A percentile compares a stretch with the other conserved stretches of the same genome.
phyloP scores from a whole-genome alignment of 176 grass and related monocot genomes.

The Eragrostis curvula region DNA sequence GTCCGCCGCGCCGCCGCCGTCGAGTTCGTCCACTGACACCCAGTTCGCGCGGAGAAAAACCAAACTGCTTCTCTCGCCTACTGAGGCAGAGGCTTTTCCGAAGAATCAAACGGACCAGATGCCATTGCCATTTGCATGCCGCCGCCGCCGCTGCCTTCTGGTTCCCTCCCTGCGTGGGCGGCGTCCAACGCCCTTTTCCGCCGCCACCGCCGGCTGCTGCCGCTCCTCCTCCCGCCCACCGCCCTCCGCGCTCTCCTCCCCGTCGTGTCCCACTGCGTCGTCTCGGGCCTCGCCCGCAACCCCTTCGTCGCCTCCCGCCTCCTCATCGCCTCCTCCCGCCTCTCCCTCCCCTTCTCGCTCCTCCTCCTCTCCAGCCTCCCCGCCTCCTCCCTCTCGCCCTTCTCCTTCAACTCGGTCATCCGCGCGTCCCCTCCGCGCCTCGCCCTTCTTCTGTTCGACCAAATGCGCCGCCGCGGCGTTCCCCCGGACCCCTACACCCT shows the following conservation, averaged over 20 bases:
- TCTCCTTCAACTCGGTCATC: slow-evolving; percentile 78
- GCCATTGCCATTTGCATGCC: slow-evolving; percentile 23
- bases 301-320: slow-evolving; percentile 60
- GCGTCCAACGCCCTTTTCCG: slow-evolving; percentile 53
- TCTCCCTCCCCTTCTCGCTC: slow-evolving; percentile 44
- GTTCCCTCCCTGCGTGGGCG: slow-evolving; percentile 46
- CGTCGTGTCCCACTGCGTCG: slow-evolving; percentile 55
- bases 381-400: slow-evolving; percentile 36
- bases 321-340: slow-evolving; percentile 29
- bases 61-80: too few relatives aligned
- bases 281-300: slow-evolving; percentile 62
- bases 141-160: not conserved
- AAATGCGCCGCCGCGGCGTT: slow-evolving; percentile 57
- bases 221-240: slow-evolving; percentile 15
- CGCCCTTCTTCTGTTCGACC: slow-evolving; percentile 49
- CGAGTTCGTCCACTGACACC: not conserved
- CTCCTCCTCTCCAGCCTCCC: slow-evolving; percentile 47
- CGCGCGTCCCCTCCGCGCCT: slow-evolving; percentile 31
- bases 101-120: not conserved
- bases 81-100: not conserved
- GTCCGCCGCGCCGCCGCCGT: not conserved
- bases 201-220: slow-evolving; percentile 47
- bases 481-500: slow-evolving; percentile 59
- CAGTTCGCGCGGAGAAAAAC: not conserved
- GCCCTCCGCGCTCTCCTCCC: slow-evolving; percentile 41